phyloP scores from a whole-genome alignment of 495 filamentous ascomycete species.

The Opeltia flavorubescens region DNA sequence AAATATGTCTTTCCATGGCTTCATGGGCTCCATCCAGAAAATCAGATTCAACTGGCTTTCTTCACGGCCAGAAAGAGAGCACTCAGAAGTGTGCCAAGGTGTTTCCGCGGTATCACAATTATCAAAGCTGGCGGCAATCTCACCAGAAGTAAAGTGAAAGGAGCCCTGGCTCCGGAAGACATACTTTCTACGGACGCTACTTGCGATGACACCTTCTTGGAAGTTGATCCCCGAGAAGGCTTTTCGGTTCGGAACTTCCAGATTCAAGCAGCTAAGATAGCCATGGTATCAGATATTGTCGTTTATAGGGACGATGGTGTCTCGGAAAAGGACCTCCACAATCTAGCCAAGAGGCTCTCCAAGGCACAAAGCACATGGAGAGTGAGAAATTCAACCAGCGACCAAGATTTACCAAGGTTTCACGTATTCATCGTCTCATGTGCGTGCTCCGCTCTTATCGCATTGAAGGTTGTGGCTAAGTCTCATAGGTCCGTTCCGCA shows the following conservation, averaged over 20 bases:
- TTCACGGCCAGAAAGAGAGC: slow-evolving; percentile 65
- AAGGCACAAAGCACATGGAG: slow-evolving; percentile 64
- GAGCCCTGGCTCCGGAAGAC: slow-evolving; percentile 68
- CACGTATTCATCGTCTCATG: slow-evolving; percentile 71
- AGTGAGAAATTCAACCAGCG: slow-evolving; percentile 39
- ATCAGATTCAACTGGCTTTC: slow-evolving; percentile 77
- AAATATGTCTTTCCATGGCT: slow-evolving; percentile 89
- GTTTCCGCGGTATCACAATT: slow-evolving; percentile 67
- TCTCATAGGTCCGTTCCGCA: slow-evolving; percentile 43
- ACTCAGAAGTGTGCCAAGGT: slow-evolving; percentile 58
- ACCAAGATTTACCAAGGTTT: slow-evolving; percentile 46
- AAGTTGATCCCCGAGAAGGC: slow-evolving; percentile 72
- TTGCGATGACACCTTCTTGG: slow-evolving; percentile 23
- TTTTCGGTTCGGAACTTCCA: slow-evolving; percentile 89
- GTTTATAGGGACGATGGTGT: slow-evolving; percentile 66
- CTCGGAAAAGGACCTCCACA: slow-evolving; percentile 38
- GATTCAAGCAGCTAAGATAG: slow-evolving; percentile 83
- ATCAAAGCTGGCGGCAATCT: slow-evolving; percentile 84
- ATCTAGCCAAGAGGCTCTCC: slow-evolving; percentile 56
- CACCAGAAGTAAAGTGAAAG: slow-evolving; percentile 61
- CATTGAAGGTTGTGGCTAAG: neutral
- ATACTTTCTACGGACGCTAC: slow-evolving; percentile 36
- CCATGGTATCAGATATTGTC: slow-evolving; percentile 78
- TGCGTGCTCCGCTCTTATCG: slow-evolving; percentile 22
- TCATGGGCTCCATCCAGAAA: slow-evolving; percentile 83